These are phyloP conservation scores for Coniferiporia weirii DNA, from an alignment of 1,284 basidiomycete genomes.

Conservation along the genomic window DNA sequence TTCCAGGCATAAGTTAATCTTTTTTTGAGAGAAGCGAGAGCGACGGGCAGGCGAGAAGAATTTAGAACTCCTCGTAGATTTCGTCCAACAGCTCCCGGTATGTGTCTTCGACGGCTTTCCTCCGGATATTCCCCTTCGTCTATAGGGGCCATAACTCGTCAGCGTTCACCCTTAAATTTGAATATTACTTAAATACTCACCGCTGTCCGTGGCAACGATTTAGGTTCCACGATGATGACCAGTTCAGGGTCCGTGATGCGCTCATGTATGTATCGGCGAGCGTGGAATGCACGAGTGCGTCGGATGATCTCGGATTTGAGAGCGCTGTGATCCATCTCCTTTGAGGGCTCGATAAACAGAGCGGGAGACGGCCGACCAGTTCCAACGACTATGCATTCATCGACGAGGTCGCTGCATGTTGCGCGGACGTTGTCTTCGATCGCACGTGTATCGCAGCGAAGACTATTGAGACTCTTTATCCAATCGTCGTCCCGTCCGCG, in stretches of 20 bases:
- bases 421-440: constrained; percentile 64
- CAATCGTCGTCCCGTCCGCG: constrained; percentile 71
- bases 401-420: constrained; percentile 50
- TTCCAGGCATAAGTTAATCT: background rate
- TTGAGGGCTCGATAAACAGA: constrained; percentile 58
- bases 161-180: background rate
- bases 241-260: constrained; percentile 49
- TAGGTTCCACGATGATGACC: constrained; percentile 50
- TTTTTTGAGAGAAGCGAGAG: background rate
- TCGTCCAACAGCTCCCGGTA: constrained; percentile 49
- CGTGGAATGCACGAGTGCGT: constrained; percentile 59
- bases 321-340: constrained; percentile 42
- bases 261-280: constrained; percentile 62
- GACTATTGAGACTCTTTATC: constrained; percentile 71
- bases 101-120: constrained; percentile 54
- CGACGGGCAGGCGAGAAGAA: background rate
- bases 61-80: constrained; percentile 33
- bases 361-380: constrained; percentile 60
- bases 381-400: constrained; percentile 62
- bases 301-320: constrained; percentile 60
- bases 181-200: constrained; percentile 8
- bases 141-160: background rate
- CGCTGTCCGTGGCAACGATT: constrained; percentile 55
- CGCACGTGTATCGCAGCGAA: constrained; percentile 66
- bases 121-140: constrained; percentile 66